A percentile compares a stretch with the other conserved stretches of the same genome.
These are phyloP conservation scores for Tolypocladium amazonense DNA, from an alignment of 2,329 filamentous ascomycete species.

Conservation along the genomic window DNA sequence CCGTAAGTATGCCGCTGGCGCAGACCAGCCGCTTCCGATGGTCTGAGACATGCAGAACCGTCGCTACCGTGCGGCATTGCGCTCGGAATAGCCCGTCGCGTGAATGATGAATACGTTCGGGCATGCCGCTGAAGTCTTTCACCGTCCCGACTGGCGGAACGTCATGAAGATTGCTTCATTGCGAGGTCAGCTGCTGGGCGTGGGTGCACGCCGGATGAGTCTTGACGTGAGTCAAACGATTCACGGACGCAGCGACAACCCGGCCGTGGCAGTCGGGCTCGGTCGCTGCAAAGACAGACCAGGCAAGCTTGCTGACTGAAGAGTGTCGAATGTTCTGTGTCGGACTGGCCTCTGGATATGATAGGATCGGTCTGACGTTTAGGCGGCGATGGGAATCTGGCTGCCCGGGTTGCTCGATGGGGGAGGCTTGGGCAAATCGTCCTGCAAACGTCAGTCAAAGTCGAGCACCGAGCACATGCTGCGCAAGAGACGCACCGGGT, in stretches of 20 bases:
- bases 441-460: conserved; percentile 16
- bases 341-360: background rate
- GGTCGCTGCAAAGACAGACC: background rate
- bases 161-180: background rate
- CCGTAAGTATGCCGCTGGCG: background rate
- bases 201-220: background rate
- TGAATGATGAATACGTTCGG: background rate
- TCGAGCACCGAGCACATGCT: background rate
- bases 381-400: conserved; percentile 30
- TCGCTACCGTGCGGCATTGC: background rate
- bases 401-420: conserved; percentile 17
- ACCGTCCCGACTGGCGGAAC: background rate
- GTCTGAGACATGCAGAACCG: background rate
- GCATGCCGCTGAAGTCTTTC: background rate
- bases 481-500: conserved; percentile 48
- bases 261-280: background rate
- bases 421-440: conserved; percentile 31
- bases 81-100: background rate
- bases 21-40: background rate
- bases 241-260: background rate
- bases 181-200: background rate
- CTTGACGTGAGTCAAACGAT: background rate
- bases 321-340: background rate
- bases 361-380: conserved; percentile 4
- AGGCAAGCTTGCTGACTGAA: background rate